A percentile compares a stretch with the other conserved stretches of the same genome.
Evolutionary conservation across 2,329 filamentous ascomycete species (phyloP).

Genomic region (Thielaviopsis euricoi): DNA sequence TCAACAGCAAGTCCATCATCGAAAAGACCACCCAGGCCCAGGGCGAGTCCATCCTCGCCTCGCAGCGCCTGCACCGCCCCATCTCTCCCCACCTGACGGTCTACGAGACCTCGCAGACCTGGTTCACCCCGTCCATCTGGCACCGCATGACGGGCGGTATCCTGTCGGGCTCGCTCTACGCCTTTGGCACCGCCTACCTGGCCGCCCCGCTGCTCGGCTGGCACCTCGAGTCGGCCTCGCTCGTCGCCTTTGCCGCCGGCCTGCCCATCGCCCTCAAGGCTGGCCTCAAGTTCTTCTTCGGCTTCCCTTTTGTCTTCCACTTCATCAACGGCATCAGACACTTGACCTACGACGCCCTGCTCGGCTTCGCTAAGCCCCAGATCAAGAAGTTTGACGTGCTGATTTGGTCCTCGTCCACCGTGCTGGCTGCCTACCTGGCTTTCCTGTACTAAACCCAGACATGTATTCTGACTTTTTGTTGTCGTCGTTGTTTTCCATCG

Average conservation of each 20-base stretch:
- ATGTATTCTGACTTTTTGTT: background rate
- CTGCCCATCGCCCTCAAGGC: constrained; percentile 44
- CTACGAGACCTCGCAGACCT: constrained; percentile 79
- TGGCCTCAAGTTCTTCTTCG: constrained; percentile 35
- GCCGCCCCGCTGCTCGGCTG: constrained; percentile 55
- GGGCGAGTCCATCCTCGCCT: constrained; percentile 50
- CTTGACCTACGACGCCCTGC: constrained; percentile 33
- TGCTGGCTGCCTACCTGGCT: constrained; percentile 27
- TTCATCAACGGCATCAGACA: constrained; percentile 38
- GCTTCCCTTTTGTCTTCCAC: constrained; percentile 46
- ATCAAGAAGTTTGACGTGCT: constrained; percentile 30
- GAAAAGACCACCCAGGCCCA: constrained; percentile 38
- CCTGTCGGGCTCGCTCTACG: constrained; percentile 60
- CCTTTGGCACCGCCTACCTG: constrained; percentile 68
- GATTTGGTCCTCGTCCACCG: constrained; percentile 30
- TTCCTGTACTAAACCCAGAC: constrained; percentile 27
- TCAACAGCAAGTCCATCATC: constrained; percentile 35
- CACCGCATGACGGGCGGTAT: constrained; percentile 71
- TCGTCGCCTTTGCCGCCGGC: constrained; percentile 43
- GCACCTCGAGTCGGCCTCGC: constrained; percentile 41
- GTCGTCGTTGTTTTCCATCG: too few relatives aligned
- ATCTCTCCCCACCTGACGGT: constrained; percentile 71
- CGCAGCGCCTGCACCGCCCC: constrained; percentile 68
- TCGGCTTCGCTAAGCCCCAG: constrained; percentile 32
- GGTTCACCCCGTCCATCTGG: constrained; percentile 53